Percentiles rank a stretch among this genome's conserved stretches.
Conservation (phyloP, 2,329 filamentous ascomycete genomes). For the Nemania sp. region DNA sequence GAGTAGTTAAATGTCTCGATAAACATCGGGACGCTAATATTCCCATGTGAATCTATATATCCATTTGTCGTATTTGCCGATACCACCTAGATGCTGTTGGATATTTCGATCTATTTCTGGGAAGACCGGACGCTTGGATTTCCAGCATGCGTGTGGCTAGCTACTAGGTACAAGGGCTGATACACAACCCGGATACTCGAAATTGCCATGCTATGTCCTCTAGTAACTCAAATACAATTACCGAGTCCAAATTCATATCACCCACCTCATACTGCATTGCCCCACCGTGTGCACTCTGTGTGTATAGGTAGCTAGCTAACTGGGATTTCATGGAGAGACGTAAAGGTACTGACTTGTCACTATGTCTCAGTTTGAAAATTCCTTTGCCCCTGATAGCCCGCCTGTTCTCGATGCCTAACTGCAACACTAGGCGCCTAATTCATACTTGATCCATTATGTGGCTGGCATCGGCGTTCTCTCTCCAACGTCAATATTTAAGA, state of each 20-base stretch:
- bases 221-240: neutral
- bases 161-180: neutral
- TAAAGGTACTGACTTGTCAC: conserved; percentile 10
- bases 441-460: conserved; percentile 42
- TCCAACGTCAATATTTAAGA: conserved; percentile 29
- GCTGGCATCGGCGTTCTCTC: conserved; percentile 39
- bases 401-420: neutral
- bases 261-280: conserved; percentile 1
- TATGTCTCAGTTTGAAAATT: conserved; percentile 21
- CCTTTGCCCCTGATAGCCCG: conserved; percentile 30
- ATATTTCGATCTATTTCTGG: neutral
- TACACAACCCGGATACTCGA: neutral
- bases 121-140: neutral
- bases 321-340: neutral
- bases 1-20: neutral
- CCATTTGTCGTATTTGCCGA: neutral
- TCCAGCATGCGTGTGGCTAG: neutral
- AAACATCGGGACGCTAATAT: neutral
- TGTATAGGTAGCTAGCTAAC: neutral
- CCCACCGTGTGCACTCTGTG: neutral
- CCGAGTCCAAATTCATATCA: conserved; percentile 6
- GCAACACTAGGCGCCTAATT: neutral
- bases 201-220: neutral
- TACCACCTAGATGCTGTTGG: neutral
- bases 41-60: neutral